Base-by-base conservation (phyloP, 2,329 filamentous ascomycete species). In the Chlorencoelia australis region DNA sequence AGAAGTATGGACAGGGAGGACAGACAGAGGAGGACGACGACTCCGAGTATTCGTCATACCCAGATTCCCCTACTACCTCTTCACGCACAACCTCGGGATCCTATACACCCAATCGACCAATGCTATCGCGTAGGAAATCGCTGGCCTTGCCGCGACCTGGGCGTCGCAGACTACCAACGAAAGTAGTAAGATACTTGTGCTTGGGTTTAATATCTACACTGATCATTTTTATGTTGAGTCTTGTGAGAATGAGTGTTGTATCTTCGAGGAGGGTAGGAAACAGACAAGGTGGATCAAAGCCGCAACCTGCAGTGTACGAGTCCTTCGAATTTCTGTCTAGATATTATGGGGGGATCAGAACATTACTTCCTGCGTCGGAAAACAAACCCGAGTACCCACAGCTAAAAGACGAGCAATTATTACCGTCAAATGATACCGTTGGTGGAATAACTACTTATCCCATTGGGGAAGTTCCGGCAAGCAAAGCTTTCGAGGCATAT, bases 301-400 rank as follows among this genome's bases (percentile, higher is more conserved):
- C 76, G 14, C 82, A 84, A 9, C 75, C 78, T 0, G 60, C 73
- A 4, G 42, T 46, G n/a, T 96, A 88, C 87, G 84, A 94, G 56
- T 73, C 71, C 7, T 96, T 94, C 55, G 75, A 78, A 0, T 93
- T 94, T 52, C 60, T 98, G 43, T 80, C 79, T 42, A 73, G 88
- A 44, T 98, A 95, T 57, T 91, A 95, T 57, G 89, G 87, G 10
- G 91, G 91, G 1, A 70, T 98, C 41, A 71, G 79, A 45, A 81
- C 73, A 0, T 55, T 98, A 43, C 73, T 83, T 0, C 61, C 75
- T 0, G 63, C 76, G 17, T 58, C 68, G 10, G 66, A 83, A 31
- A 89, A 88, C 47, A 65, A 69, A 7, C 80, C 88, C 0, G 84
- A 96, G 54, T 96, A 94, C 54, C 89, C 91, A 1, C 68, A 69